Evolutionary conservation across 2,329 filamentous ascomycete genomes (phyloP).

Genomic region (Verticillium tricorpus): DNA sequence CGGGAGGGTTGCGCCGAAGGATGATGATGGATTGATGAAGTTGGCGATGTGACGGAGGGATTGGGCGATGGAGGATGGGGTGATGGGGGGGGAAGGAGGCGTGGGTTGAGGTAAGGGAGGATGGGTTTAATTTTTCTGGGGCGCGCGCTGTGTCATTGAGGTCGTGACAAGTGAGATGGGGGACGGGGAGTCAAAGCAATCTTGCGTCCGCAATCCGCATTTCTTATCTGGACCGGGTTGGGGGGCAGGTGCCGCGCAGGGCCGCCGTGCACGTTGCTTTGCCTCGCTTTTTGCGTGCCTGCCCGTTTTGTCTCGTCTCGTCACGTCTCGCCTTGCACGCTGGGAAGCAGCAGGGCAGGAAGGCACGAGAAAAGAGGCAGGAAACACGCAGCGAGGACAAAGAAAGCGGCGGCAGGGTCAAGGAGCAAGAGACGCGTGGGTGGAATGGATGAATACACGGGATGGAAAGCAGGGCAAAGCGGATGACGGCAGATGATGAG

Average conservation of each 20-base stretch:
- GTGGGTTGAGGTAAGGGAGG: background rate
- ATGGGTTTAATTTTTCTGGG: slow-evolving; percentile 1
- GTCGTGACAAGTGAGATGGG: background rate
- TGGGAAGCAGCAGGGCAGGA: background rate
- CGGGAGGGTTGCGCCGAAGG: background rate
- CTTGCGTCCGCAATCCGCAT: background rate
- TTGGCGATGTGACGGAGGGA: background rate
- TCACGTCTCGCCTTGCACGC: background rate
- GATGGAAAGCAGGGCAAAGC: slow-evolving; percentile 1
- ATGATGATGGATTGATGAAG: background rate
- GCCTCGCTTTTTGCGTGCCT: background rate
- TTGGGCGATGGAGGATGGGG: background rate
- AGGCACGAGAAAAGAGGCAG: slow-evolving; percentile 2
- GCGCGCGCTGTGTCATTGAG: slow-evolving; percentile 1
- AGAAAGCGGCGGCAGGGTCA: slow-evolving; percentile 13
- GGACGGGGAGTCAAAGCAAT: background rate
- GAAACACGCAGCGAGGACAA: slow-evolving; percentile 15
- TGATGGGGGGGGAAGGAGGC: background rate
- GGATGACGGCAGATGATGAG: background rate
- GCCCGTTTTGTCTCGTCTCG: background rate
- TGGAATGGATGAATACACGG: slow-evolving; percentile 9
- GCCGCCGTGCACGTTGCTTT: background rate
- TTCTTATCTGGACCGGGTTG: background rate
- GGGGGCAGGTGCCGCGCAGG: background rate
- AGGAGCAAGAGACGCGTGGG: background rate